Evolutionary conservation across 495 filamentous ascomycete species (phyloP).

Genomic region (Lophiotrema nucula): DNA sequence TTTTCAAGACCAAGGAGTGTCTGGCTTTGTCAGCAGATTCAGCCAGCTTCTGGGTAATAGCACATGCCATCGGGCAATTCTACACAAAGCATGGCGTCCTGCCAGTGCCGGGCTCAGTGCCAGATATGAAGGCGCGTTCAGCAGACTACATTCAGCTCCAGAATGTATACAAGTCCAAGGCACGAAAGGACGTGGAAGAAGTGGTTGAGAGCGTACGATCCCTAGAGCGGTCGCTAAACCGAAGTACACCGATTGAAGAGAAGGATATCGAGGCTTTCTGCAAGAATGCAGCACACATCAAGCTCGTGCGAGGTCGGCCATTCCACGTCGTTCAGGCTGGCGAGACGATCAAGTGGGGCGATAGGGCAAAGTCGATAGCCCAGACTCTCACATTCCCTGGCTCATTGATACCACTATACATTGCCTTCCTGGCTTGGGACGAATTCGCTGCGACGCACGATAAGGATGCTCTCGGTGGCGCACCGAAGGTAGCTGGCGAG

Average conservation of each 20-base stretch:
- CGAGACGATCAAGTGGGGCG: conserved; percentile 40
- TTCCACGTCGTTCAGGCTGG: conserved; percentile 48
- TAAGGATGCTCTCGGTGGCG: conserved; percentile 27
- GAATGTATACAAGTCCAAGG: conserved; percentile 90
- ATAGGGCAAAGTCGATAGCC: conserved; percentile 37
- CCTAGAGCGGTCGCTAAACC: conserved; percentile 55
- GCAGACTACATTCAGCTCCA: conserved; percentile 88
- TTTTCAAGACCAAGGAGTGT: conserved; percentile 70
- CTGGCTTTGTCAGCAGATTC: conserved; percentile 44
- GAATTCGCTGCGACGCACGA: conserved; percentile 45
- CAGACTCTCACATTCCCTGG: conserved; percentile 44
- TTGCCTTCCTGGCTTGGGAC: conserved; percentile 70
- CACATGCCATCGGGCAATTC: conserved; percentile 74
- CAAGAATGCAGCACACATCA: conserved; percentile 92
- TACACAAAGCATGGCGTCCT: conserved; percentile 66
- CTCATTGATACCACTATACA: conserved; percentile 73
- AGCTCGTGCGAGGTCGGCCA: conserved; percentile 68
- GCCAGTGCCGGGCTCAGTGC: conserved; percentile 82
- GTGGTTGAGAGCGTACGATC: conserved; percentile 67
- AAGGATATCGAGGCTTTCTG: conserved; percentile 90
- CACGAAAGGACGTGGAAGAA: conserved; percentile 74
- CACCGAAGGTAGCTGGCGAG: conserved; percentile 27
- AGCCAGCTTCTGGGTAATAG: conserved; percentile 84
- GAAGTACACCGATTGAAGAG: conserved; percentile 54
- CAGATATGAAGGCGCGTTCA: conserved; percentile 97